Base-by-base conservation (phyloP, 805 yeast species). In the Candida tibetensis region DNA sequence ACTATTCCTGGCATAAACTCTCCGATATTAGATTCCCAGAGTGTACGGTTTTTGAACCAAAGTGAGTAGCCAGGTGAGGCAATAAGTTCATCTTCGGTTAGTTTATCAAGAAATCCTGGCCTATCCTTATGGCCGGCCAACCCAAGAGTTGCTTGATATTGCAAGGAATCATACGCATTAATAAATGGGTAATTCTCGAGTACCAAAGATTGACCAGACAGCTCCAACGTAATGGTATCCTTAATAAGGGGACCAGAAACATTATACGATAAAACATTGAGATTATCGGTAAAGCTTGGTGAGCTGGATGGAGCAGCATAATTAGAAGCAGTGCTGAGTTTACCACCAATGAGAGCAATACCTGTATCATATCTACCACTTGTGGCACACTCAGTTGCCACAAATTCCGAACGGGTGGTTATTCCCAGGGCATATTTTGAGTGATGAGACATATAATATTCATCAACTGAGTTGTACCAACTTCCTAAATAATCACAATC, bases 1-100 rank as follows among this genome's bases (percentile, higher is more conserved):
- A 83, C 75, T 3, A 76, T 79, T 8, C 93, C 90, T 2, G 82
- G 62, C 5, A 81, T 53, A 9, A 83, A 45, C 36, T 57, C 56
- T 12, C 68, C 71, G n/a, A 46, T 39, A 5, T 49, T 45, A 13
- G 38, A 17, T 9, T 41, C 38, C 10, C 39, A 25, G 31, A 40
- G 36, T 4, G 46, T 22, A 23, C 36, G 31, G 36, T 51, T 42
- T 37, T 42, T 39, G 42, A 62, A 66, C 52, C 52, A 64, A 14
- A 61, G 44, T 16, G 71, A 65, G 46, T 64, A 69, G 10, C 71
- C 61, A 6, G 55, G 51, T 3, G 64, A 52, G 18, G 41, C 31
- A 18, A 62, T 64, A 29, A 52, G 19, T 2, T 58, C 58, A 3
- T 40, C 28, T 0, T 35, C 25, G 9, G 29, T 37, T 37, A 69